phyloP scores from a whole-genome alignment of 306 rosid genomes.

The Quercus robur region DNA sequence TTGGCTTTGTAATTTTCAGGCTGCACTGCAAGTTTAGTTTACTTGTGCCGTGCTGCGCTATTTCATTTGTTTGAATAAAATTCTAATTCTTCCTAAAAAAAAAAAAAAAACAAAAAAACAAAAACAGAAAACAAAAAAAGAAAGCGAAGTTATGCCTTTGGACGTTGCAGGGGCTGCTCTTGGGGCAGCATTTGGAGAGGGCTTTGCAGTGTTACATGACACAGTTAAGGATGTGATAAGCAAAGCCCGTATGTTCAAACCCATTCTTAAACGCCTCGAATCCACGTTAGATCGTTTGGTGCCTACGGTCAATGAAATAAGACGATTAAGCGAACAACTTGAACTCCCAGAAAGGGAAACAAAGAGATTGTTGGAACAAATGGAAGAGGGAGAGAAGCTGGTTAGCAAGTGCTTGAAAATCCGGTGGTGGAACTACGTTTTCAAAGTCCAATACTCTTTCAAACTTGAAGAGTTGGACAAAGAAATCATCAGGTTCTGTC shows the following conservation, averaged over 20 bases:
- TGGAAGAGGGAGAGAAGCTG: constrained; percentile 25
- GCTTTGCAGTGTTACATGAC: constrained; percentile 15
- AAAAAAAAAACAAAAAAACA: too few relatives aligned
- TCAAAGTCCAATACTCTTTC: constrained; percentile 20
- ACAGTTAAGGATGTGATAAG: constrained; percentile 2
- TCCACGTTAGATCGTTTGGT: constrained; percentile 3
- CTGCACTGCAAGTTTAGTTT: too few relatives aligned
- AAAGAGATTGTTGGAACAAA: not conserved
- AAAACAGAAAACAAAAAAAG: too few relatives aligned
- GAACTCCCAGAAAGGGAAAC: constrained; percentile 23
- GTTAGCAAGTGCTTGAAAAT: constrained; percentile 27
- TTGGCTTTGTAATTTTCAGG: too few relatives aligned
- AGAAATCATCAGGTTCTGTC: too few relatives aligned
- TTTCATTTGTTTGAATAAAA: too few relatives aligned
- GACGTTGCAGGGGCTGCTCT: constrained; percentile 18
- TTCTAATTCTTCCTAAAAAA: too few relatives aligned
- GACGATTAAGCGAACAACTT: not conserved
- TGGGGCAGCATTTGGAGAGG: constrained; percentile 21
- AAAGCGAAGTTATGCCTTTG: too few relatives aligned
- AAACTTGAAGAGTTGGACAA: constrained; percentile 16
- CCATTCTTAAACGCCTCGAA: constrained; percentile 17
- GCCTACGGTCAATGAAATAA: constrained; percentile 27
- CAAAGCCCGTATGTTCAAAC: constrained; percentile 25
- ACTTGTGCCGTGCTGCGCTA: too few relatives aligned
- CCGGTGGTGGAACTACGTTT: constrained; percentile 25